A percentile compares a stretch with the other conserved stretches of the same genome.
Conservation (phyloP, 352 stramenopile species). For the Phytophthora syringae region DNA sequence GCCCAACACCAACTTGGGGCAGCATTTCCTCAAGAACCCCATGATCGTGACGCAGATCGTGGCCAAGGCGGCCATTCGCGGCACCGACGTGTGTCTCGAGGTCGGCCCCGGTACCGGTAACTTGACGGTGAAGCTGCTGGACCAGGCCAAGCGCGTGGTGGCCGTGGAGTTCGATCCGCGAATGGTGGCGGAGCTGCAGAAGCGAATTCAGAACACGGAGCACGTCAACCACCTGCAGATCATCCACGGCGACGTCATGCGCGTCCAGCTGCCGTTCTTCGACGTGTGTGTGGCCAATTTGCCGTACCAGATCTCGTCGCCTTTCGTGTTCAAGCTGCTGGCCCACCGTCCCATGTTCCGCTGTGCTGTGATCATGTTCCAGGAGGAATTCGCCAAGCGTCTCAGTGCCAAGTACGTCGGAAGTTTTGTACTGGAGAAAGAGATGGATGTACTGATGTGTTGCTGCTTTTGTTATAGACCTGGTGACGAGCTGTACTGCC, state of each 20-base stretch:
- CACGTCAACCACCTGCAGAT: conserved; percentile 96
- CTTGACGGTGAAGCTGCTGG: conserved; percentile 98
- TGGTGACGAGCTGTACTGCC: conserved; percentile 98
- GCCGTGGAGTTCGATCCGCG: conserved; percentile 98
- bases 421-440: background rate
- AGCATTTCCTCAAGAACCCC: conserved; percentile 99
- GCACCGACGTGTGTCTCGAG: conserved; percentile 97
- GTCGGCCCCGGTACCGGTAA: conserved; percentile 98
- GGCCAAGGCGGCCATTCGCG: conserved; percentile 95
- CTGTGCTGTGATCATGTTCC: conserved; percentile 99
- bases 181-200: conserved; percentile 99
- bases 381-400: conserved; percentile 98
- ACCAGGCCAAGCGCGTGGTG: conserved; percentile 97
- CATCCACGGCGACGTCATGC: conserved; percentile 99
- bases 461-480: conserved; percentile 56
- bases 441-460: conserved; percentile 1
- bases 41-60: conserved; percentile 98
- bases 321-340: conserved; percentile 99
- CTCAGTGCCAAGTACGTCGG: conserved; percentile 92
- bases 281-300: conserved; percentile 99
- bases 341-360: conserved; percentile 98
- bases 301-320: conserved; percentile 99
- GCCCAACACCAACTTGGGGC: conserved; percentile 96
- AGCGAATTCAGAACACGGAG: conserved; percentile 98
- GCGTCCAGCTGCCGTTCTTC: conserved; percentile 99